Percentiles rank a stretch among this genome's conserved stretches.
These are phyloP conservation scores for Lipomyces chichibuensis DNA, from an alignment of 805 yeast species.

Conservation along the genomic window DNA sequence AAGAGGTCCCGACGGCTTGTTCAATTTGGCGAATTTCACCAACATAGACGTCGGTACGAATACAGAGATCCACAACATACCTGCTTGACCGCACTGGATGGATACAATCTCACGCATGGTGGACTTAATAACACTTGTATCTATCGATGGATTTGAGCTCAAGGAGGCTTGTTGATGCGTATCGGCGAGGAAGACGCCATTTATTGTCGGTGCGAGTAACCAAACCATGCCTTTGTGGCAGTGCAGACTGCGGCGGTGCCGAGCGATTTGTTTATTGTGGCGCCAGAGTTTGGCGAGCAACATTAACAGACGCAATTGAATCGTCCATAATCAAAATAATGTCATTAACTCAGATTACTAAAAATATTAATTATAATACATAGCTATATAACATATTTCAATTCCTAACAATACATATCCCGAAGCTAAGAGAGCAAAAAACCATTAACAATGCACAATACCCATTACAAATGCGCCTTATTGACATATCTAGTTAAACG, in stretches of 20 bases:
- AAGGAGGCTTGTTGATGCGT: background rate
- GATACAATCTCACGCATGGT: conserved; percentile 51
- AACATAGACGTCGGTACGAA: conserved; percentile 3
- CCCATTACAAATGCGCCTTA: too few species aligned
- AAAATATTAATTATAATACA: background rate
- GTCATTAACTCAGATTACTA: background rate
- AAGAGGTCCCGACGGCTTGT: background rate
- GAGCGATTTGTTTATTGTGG: conserved; percentile 3
- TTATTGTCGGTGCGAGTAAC: background rate
- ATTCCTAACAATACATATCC: background rate
- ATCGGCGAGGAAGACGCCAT: background rate
- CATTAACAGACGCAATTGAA: background rate
- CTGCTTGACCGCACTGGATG: conserved; percentile 52
- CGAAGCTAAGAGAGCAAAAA: background rate
- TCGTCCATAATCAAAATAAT: background rate
- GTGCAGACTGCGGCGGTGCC: background rate
- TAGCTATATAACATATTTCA: background rate
- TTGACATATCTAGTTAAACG: too few species aligned
- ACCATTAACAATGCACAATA: background rate
- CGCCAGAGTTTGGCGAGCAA: background rate
- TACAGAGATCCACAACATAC: conserved; percentile 34
- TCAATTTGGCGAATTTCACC: background rate
- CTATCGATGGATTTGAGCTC: background rate
- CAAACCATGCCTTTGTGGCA: background rate
- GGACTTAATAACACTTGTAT: background rate